These are phyloP conservation scores for Nothophytophthora sp. DNA, from an alignment of 352 stramenopile species.

Conservation along the genomic window DNA sequence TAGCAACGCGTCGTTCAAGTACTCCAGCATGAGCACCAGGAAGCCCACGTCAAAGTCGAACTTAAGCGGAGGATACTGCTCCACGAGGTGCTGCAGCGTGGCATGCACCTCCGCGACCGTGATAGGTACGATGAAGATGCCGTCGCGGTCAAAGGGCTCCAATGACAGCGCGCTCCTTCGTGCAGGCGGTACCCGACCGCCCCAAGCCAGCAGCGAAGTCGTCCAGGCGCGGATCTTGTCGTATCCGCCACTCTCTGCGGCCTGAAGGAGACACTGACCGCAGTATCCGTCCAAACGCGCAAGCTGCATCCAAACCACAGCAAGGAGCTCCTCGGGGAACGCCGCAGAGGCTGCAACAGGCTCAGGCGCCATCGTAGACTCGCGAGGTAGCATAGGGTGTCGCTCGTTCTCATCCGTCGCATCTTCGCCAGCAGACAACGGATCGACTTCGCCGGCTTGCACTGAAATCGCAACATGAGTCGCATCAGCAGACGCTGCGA, in stretches of 20 bases:
- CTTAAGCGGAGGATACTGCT: constrained; percentile 60
- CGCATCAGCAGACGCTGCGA: background rate
- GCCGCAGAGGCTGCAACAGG: constrained; percentile 22
- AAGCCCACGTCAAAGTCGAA: constrained; percentile 80
- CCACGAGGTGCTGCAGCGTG: constrained; percentile 49
- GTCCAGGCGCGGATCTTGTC: constrained; percentile 86
- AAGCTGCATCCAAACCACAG: constrained; percentile 83
- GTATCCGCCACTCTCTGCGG: constrained; percentile 67
- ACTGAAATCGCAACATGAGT: constrained; percentile 32
- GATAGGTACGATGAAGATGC: constrained; percentile 66
- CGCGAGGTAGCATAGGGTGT: constrained; percentile 25
- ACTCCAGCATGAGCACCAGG: constrained; percentile 77
- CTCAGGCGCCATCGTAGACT: constrained; percentile 9
- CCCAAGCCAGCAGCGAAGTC: constrained; percentile 75
- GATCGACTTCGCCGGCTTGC: constrained; percentile 3
- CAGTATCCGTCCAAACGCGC: constrained; percentile 83
- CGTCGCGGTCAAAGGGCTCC: constrained; percentile 68
- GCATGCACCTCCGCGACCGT: constrained; percentile 55
- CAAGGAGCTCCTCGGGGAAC: constrained; percentile 70
- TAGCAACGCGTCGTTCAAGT: constrained; percentile 65
- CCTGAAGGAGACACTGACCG: constrained; percentile 78
- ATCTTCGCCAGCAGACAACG: constrained; percentile 9
- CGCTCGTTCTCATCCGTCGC: constrained; percentile 10
- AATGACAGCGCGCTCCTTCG: constrained; percentile 40
- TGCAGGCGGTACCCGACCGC: constrained; percentile 39